Evolutionary conservation across 1,284 basidiomycete genomes (phyloP), one percentile per base, ranked within the genome.

Genomic region (Irpex sp.): DNA sequence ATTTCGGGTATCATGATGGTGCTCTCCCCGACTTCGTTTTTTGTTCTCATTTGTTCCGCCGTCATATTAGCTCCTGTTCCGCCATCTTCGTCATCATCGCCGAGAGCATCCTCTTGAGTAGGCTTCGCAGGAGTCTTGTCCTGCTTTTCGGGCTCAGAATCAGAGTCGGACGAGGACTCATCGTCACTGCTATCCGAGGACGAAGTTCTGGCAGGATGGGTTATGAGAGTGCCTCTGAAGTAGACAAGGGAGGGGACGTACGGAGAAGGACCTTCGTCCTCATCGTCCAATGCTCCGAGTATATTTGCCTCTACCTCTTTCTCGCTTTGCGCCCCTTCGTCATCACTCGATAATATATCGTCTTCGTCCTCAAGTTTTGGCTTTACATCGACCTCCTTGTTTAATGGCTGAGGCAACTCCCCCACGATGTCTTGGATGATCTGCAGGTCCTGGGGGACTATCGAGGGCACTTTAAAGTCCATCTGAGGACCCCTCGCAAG

Each of bases 401-500:
- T n/a, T 2, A 56, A 23, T 33, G 63, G 28, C 10, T 64, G 47
- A 14, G 68, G 64, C 9, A 65, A 65, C 12, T 69, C 64, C 14
- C 83, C 85, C 59, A 91, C 75, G 35, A 90, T 66, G 60, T 84
- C 84, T 58, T 84, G 85, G 49, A 91, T 91, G 53, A 91, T 78
- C 48, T 87, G 78, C 19, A 91, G 73, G 69, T 91, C 90, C 68
- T 90, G 90, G 9, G 89, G 82, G 19, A 90, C 73, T 16, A 67
- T 67, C n/a, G 77, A 77, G 39, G 88, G 88, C 10, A 82, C 66
- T 68, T 82, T 84, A 78, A 90, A 91, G 33, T 66, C 60, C 70
- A 71, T 69, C 14, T 58, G 12, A 16, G 33, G 16, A 10, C 39
- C 16, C 39, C 39, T 42, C 16, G 39, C 6, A 42, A n/a, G 3